Conservation (phyloP, 1,284 basidiomycete genomes). For the Binderoboletus segoi region DNA sequence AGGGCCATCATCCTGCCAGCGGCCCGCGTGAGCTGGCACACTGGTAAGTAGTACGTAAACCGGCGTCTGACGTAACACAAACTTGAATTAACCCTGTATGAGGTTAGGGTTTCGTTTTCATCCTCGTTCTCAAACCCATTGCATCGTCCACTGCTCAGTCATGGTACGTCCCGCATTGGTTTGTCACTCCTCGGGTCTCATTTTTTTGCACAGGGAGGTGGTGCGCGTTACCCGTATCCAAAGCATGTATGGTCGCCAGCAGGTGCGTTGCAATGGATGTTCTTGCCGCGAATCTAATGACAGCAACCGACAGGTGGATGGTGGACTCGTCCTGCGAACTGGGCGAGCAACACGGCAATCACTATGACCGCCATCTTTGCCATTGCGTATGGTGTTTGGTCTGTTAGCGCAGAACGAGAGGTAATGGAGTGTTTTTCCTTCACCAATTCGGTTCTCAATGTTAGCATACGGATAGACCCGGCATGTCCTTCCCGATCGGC, state of each 20-base stretch:
- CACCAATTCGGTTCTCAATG: conserved; percentile 2
- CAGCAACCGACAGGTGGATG: conserved; percentile 57
- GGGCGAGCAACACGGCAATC: conserved; percentile 68
- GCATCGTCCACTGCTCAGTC: neutral
- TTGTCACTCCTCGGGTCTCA: neutral
- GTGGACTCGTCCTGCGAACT: conserved; percentile 74
- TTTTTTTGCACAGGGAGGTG: conserved; percentile 53
- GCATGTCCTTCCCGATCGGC: conserved; percentile 48
- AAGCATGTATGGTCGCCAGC: conserved; percentile 74
- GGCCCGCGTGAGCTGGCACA: no score
- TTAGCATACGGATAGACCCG: conserved; percentile 25
- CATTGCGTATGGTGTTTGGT: conserved; percentile 61
- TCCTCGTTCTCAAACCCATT: conserved; percentile 5
- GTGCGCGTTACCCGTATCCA: conserved; percentile 67
- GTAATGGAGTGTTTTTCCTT: conserved; percentile 39
- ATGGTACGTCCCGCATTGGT: conserved; percentile 16
- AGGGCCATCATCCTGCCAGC: no score
- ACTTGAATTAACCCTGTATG: no score
- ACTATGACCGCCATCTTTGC: conserved; percentile 59
- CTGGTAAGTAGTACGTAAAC: no score
- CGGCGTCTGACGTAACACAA: no score
- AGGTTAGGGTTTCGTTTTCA: conserved; percentile 18
- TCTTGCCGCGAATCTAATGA: conserved; percentile 1
- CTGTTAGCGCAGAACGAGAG: conserved; percentile 64
- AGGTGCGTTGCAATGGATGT: conserved; percentile 40